Base-by-base conservation (phyloP, 805 yeast species). In the Candida quercuum region DNA sequence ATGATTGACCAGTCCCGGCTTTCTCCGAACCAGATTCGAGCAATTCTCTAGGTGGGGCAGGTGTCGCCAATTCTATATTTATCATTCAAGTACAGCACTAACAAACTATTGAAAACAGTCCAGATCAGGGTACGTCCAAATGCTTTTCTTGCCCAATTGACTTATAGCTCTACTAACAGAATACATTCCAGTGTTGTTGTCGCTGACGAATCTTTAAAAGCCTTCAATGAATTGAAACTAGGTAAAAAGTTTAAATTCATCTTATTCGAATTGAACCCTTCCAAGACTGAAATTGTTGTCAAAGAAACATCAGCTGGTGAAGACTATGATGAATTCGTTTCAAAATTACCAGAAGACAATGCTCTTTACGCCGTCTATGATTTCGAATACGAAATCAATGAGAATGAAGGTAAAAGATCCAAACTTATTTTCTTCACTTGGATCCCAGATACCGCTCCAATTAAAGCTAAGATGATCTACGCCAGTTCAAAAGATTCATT, bases 401-500 rank as follows among this genome's bases (percentile, higher is more conserved):
- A 76, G 36, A 89, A 87, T 54, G 98, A 91, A 67, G 99, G 99
- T 63, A 88, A 87, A 76, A 85, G 95, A 74, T 76, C 81, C 49
- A 80, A 78, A 63, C 73, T 78, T 46, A 71, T 77, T 31, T 69
- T 78, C 70, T 66, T 69, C 72, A 85, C 93, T 51, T 93, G 99
- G 99, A 81, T 97, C 46, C 99, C 99, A 57, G 99, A 93, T 63
- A 86, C 95, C 45, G 96, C 98, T 38, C 87, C 93, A 45, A 81
- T 93, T 57, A 84, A 94, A 73, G 65, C 88, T 54, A 93, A 93
- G 84, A 93, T 93, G 99, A 85, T 91, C 46, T 91, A 89, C 72
- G 98, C 99, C 33, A 79, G 96, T n/a, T 89, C 98, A 43, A 88
- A 88, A 70, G 98, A 89, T 57, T 96, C 97, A 35, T 77, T 93